A percentile compares a stretch with the other conserved stretches of the same genome.
phyloP scores from a whole-genome alignment of 2,329 filamentous ascomycete genomes.

The Sporothrix curviconia region DNA sequence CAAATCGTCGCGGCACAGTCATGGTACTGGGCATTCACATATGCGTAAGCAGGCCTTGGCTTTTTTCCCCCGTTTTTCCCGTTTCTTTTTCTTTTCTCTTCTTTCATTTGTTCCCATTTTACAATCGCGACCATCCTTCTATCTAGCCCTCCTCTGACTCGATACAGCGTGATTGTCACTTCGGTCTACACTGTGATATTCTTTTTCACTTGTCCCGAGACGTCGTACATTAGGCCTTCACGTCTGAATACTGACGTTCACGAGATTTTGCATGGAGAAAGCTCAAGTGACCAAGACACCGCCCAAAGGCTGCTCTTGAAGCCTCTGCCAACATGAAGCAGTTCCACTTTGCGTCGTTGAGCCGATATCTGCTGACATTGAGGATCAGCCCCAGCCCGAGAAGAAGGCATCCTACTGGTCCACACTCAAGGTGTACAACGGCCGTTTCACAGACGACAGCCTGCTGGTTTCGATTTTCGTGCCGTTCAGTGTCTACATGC shows the following conservation, averaged over 20 bases:
- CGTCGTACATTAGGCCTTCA: conserved; percentile 27
- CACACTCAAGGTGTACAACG: conserved; percentile 20
- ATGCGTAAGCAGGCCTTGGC: conserved; percentile 26
- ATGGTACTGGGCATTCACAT: not conserved
- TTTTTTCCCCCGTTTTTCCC: conserved; percentile 11
- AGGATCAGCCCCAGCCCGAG: not conserved
- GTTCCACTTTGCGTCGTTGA: not conserved
- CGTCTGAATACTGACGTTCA: not conserved
- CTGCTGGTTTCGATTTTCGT: conserved; percentile 19
- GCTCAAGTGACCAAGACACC: not conserved
- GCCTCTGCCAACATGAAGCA: not conserved
- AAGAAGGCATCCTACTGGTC: conserved; percentile 18
- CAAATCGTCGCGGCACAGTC: not conserved
- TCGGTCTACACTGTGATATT: conserved; percentile 29
- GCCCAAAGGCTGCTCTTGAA: not conserved
- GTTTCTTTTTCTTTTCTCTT: not conserved
- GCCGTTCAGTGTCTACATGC: conserved; percentile 36
- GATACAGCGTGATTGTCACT: not conserved
- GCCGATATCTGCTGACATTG: not conserved
- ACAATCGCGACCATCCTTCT: too few species aligned
- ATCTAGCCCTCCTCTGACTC: too few species aligned
- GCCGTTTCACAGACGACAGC: conserved; percentile 17
- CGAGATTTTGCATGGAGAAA: conserved; percentile 4
- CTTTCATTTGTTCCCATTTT: too few species aligned
- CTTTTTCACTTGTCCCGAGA: conserved; percentile 38